Base-by-base conservation (phyloP, 2,329 filamentous ascomycete species). In the Exophiala calicioides region DNA sequence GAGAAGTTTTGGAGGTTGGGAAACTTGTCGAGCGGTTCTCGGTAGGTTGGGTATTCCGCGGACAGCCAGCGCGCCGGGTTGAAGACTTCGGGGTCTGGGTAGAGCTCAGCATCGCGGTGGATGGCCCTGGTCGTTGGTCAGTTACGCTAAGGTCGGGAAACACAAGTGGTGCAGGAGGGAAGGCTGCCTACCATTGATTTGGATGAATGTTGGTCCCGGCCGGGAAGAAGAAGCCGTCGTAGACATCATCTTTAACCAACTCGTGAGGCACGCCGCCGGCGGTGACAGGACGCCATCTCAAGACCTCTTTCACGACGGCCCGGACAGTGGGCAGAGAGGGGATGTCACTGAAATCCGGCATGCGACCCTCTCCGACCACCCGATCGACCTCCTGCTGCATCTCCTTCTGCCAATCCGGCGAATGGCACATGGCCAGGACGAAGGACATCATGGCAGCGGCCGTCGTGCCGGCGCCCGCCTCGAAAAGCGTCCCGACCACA, bases 41-140 rank as follows among this genome's bases (percentile, higher is more conserved):
- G 71, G 57, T 72, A 80, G 0, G 73, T 77, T n/a, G 76, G 76
- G 60, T 69, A 79, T 9, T 65, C 64, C 1, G 74, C 67, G 24
- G 77, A 67, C 8, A 76, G 60, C 77, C 77, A 81, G 36, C 77
- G 71, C 20, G 75, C 70, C 3, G 78, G 77, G 24, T 74, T 72
- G 64, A 78, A 80, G 18, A 65, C 64, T 32, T 76, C 71, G 1
- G 73, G 69, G 37, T 74, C 70, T 2, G 76, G 76, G 57, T 76
- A 80, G 27, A 73, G 67, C 2, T 62, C 61, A 6, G 74, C 71
- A 44, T 79, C 76, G 20, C 76, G 73, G 23, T 77, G 70, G 53
- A 80, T 77, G 20, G 75, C 49, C 49, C 49, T 47, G n/a, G 32
- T 27, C 26, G 9, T 6, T 24, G 9, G 4, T n/a, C 6, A 21